Base-by-base conservation (phyloP, 2,329 filamentous ascomycete genomes). In the Xylariaceae sp. region DNA sequence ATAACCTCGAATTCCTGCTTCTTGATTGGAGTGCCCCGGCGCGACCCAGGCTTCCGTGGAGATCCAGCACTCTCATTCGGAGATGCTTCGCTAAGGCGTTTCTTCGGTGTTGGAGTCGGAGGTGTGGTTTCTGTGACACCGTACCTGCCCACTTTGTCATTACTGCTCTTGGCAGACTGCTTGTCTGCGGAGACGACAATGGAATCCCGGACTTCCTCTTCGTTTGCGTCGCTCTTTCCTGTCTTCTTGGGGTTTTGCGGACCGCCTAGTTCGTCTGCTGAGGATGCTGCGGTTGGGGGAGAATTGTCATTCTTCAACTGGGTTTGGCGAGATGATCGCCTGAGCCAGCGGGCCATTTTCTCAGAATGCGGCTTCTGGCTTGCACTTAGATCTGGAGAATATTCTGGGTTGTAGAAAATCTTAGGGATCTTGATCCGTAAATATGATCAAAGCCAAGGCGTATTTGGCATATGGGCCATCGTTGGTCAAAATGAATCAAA, bases 1-100 rank as follows among this genome's bases (percentile, higher is more conserved):
- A 16, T 25, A 40, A 44, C 42, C n/a, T 42, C 29, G 10, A 51
- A 38, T 7, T 53, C 48, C 37, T 48, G 50, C 21, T 49, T 50
- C 39, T 52, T 51, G 22, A 44, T 39, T 21, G 53, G 29, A 6
- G 43, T 40, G 22, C 37, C 38, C 25, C 42, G 50, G 29, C 35
- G n/a, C 20, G 23, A n/a, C n/a, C n/a, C n/a, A n/a, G n/a, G n/a
- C n/a, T n/a, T n/a, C n/a, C n/a, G 36, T 10, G 45, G 29, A 11
- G 34, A 22, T 6, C 42, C 36, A 7, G 42, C 25, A 4, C 19
- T 22, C 7, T 40, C 45, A 12, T 44, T 40, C n/a, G 54, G 42
- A 40, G 21, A 36, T n/a, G 42, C 10, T 22, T 37, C 29, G 22
- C 33, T 32, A 3, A 38, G 23, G 10, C 22, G 40, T 29, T 42